A percentile compares a stretch with the other conserved stretches of the same genome.
Evolutionary conservation across 768 basidiomycete genomes (phyloP).

Genomic region (Cantharellus cinnabarinus): DNA sequence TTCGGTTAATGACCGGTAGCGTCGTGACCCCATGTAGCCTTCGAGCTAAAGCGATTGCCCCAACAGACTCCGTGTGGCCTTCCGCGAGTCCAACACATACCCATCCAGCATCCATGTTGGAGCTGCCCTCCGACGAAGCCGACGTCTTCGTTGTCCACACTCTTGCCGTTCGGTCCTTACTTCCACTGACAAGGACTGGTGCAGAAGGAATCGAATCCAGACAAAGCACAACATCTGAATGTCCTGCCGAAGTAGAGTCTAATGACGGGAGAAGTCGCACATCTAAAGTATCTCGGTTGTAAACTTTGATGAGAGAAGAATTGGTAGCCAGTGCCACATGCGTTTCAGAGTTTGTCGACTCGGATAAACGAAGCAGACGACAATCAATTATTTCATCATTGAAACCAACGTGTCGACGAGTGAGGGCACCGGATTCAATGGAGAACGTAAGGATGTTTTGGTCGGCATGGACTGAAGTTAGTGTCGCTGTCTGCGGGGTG

Average conservation of each 20-base stretch:
- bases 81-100: slow-evolving; percentile 71
- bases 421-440: slow-evolving; percentile 36
- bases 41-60: slow-evolving; percentile 66
- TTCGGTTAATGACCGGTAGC: slow-evolving; percentile 15
- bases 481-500: slow-evolving; percentile 34
- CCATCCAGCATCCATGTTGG: slow-evolving; percentile 25
- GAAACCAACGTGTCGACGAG: slow-evolving; percentile 80
- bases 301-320: slow-evolving; percentile 83
- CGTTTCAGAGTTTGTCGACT: slow-evolving; percentile 25
- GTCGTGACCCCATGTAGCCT: slow-evolving; percentile 2
- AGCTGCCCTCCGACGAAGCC: slow-evolving; percentile 6
- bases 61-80: slow-evolving; percentile 87
- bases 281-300: slow-evolving; percentile 55
- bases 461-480: slow-evolving; percentile 81
- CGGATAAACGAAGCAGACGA: slow-evolving; percentile 39
- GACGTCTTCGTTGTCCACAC: slow-evolving; percentile 40
- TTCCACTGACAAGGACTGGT: slow-evolving; percentile 64
- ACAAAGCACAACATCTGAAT: slow-evolving; percentile 78
- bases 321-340: slow-evolving; percentile 93
- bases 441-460: slow-evolving; percentile 93
- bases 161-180: slow-evolving; percentile 77
- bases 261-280: slow-evolving; percentile 60
- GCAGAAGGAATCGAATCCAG: slow-evolving; percentile 52
- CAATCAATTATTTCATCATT: slow-evolving; percentile 96
- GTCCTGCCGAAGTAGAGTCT: slow-evolving; percentile 14